phyloP scores from a whole-genome alignment of 176 grass and related monocot species.

The Carex kokanica region DNA sequence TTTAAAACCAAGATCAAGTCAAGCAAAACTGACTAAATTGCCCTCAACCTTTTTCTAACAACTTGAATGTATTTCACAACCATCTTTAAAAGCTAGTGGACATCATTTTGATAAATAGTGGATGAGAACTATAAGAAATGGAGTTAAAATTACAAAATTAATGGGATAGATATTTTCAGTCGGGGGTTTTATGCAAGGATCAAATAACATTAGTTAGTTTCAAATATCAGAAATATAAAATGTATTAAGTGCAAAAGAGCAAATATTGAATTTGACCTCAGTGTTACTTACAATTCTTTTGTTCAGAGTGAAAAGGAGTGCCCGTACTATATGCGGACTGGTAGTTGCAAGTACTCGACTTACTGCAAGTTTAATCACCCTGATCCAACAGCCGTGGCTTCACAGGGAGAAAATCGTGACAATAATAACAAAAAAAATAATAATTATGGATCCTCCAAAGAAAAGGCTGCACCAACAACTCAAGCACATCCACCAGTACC shows the following conservation, averaged over 20 bases:
- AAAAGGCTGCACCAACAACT: conserved; percentile 42
- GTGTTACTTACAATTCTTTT: neutral
- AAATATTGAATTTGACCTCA: neutral
- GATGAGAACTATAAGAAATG: neutral
- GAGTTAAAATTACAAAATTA: neutral
- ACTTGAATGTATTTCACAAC: neutral
- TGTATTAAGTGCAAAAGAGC: neutral
- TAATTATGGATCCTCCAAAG: conserved; percentile 34
- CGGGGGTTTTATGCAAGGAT: neutral
- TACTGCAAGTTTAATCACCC: conserved; percentile 92
- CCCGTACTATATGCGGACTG: conserved; percentile 88
- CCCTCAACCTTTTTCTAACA: neutral
- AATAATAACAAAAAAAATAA: conserved; percentile 19
- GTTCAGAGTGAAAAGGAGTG: conserved; percentile 81
- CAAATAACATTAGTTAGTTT: neutral
- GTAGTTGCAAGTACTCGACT: conserved; percentile 79
- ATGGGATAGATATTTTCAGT: neutral
- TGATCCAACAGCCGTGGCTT: conserved; percentile 55
- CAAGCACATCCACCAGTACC: conserved; percentile 24
- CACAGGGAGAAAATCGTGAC: conserved; percentile 39
- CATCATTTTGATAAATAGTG: neutral
- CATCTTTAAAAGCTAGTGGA: neutral
- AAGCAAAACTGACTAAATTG: neutral
- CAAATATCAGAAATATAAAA: neutral
- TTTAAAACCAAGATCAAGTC: neutral